A percentile compares a stretch with the other conserved stretches of the same genome.
phyloP scores from a whole-genome alignment of 305 asterid species.

The Euphrasia arctica region DNA sequence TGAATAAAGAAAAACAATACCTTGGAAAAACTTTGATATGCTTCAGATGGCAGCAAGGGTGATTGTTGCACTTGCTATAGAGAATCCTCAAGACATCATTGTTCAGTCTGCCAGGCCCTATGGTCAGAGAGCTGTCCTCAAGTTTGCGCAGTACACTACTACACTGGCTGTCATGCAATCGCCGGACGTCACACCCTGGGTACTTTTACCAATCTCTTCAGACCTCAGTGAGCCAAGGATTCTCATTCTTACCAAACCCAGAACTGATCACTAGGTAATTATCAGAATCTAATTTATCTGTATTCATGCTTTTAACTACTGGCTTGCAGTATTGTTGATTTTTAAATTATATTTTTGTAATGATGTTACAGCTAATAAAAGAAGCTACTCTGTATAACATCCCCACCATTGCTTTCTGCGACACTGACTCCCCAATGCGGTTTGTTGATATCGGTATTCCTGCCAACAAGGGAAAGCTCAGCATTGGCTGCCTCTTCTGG shows the following conservation, averaged over 20 bases:
- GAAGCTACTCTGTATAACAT: slow-evolving; percentile 48
- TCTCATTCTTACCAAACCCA: slow-evolving; percentile 51
- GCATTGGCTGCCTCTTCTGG: slow-evolving; percentile 33
- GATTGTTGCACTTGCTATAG: slow-evolving; percentile 37
- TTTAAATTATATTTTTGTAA: not conserved
- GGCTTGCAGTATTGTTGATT: not conserved
- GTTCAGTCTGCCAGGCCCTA: slow-evolving; percentile 61
- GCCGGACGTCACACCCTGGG: slow-evolving; percentile 66
- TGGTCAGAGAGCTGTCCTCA: slow-evolving; percentile 62
- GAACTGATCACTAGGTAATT: slow-evolving; percentile 53
- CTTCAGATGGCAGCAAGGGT: slow-evolving; percentile 56
- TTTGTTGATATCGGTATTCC: slow-evolving; percentile 57
- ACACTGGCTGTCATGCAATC: slow-evolving; percentile 49
- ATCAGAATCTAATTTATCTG: not conserved
- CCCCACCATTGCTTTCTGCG: slow-evolving; percentile 55
- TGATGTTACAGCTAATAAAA: slow-evolving; percentile 42
- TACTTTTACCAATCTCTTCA: slow-evolving; percentile 52
- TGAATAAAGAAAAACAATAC: not conserved
- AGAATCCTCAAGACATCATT: slow-evolving; percentile 58
- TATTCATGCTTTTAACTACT: not conserved
- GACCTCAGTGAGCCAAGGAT: slow-evolving; percentile 55
- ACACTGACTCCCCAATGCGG: slow-evolving; percentile 52
- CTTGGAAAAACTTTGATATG: slow-evolving; percentile 51
- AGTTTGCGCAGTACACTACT: slow-evolving; percentile 40
- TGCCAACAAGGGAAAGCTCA: slow-evolving; percentile 58